Conservation (phyloP, 495 filamentous ascomycete species). For the Podospora australis region DNA sequence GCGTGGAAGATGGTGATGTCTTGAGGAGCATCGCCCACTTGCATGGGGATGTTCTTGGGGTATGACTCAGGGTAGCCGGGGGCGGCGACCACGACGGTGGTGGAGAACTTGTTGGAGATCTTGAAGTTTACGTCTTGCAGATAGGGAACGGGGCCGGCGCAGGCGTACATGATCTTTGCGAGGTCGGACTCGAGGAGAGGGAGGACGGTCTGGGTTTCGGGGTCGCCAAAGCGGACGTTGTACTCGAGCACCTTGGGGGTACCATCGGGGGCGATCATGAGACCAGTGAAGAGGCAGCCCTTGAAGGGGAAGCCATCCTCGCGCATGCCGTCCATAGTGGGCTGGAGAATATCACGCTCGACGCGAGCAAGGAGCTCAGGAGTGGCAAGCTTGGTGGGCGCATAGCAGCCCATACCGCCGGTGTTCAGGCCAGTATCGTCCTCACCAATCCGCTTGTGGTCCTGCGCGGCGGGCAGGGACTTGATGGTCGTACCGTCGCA, state of each 20-base stretch:
- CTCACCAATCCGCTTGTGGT: constrained; percentile 92
- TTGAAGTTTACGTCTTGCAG: constrained; percentile 65
- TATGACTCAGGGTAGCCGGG: constrained; percentile 93
- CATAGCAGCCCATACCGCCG: constrained; percentile 97
- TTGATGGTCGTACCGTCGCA: constrained; percentile 81
- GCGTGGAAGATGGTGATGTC: constrained; percentile 84
- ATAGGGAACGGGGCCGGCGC: constrained; percentile 63
- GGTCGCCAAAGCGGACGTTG: constrained; percentile 94
- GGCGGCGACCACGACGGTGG: constrained; percentile 89
- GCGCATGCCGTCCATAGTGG: constrained; percentile 84
- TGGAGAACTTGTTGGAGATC: constrained; percentile 61
- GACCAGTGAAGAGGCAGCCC: constrained; percentile 86
- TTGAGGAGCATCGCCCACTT: constrained; percentile 29
- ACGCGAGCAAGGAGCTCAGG: constrained; percentile 68
- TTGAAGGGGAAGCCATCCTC: constrained; percentile 72
- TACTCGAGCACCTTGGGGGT: constrained; percentile 85
- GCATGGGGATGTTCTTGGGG: constrained; percentile 73
- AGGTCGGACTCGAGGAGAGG: constrained; percentile 84
- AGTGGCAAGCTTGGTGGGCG: constrained; percentile 77
- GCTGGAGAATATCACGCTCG: constrained; percentile 75
- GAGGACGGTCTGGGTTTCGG: constrained; percentile 89
- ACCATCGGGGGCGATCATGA: constrained; percentile 88
- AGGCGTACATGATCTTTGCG: constrained; percentile 84
- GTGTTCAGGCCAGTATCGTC: constrained; percentile 91
- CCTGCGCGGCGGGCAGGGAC: constrained; percentile 86